Evolutionary conservation across 495 filamentous ascomycete genomes (phyloP), one percentile per base, ranked within the genome.

Genomic region (Tuber melanosporum): DNA sequence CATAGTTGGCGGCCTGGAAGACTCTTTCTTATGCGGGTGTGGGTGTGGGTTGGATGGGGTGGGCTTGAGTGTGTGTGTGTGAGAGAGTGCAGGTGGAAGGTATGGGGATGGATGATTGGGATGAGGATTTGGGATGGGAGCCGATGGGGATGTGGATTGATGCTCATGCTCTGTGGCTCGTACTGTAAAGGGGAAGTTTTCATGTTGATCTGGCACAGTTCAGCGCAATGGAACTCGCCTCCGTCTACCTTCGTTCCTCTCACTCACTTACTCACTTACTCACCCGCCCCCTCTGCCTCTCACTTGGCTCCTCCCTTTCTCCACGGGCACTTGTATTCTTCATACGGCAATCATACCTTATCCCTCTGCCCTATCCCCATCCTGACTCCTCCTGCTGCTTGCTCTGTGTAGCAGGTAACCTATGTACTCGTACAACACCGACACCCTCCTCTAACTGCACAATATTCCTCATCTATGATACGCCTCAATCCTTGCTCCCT

Each of bases 81-180:
- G 57, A 14, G 57, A 3, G 57, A 15, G 26, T 32, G 57, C 15
- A 17, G n/a, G 57, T 66, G 57, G 57, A 66, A 66, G 57, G 57
- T 57, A 57, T 26, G 57, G 74, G 78, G 76, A 73, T 79, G 62
- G 73, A 73, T 71, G 78, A 74, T 76, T 80, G 77, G 77, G 78
- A 80, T 80, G 78, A 74, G 77, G 66, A 79, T 80, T 80, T 79
- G 78, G 78, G 73, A 79, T 80, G 77, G 78, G 77, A 80, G 73
- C 75, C 79, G 73, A 79, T 80, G 75, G 78, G 78, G 78, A 72
- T 76, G 78, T 76, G 78, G 42, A 79, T 71, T 70, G 74, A 62
- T 73, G 71, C 71, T 71, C 57, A 66, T 78, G 71, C 69, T n/a
- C 74, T 72, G 74, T 75, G 52, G 71, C 76, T 75, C 52, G 74